phyloP scores from a whole-genome alignment of 2,329 filamentous ascomycete genomes.

The Penicillium sp. region DNA sequence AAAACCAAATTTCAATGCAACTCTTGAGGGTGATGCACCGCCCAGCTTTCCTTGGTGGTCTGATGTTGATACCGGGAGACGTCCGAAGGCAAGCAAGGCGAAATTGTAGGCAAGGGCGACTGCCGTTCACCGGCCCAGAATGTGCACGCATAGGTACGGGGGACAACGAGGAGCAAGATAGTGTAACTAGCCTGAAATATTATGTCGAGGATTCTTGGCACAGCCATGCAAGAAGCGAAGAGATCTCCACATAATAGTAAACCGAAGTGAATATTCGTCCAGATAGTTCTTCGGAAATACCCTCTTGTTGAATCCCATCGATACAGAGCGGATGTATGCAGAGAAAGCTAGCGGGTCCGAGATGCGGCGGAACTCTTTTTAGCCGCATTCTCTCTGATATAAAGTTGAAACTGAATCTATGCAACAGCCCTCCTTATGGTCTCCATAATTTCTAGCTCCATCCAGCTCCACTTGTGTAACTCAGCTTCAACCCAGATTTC shows the following conservation, averaged over 20 bases:
- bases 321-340: not conserved
- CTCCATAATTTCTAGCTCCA: not conserved
- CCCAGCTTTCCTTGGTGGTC: constrained; percentile 9
- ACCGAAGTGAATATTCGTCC: not conserved
- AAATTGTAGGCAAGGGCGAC: not conserved
- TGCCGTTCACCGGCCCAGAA: not conserved
- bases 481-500: not conserved
- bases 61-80: constrained; percentile 1
- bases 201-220: not conserved
- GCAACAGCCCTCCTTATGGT: not conserved
- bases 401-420: not conserved
- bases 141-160: not conserved
- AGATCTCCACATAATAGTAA: not conserved
- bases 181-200: too few species aligned
- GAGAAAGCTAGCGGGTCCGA: not conserved
- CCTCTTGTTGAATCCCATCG: not conserved
- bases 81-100: not conserved
- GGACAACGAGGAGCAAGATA: too few species aligned
- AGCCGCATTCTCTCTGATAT: not conserved
- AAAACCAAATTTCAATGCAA: constrained; percentile 1
- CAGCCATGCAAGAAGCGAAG: not conserved
- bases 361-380: not conserved
- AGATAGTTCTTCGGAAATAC: not conserved
- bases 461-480: not conserved
- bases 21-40: constrained; percentile 4